Percentiles rank a stretch among this genome's conserved stretches.
Conservation (phyloP, 345 rosid genomes). For the Melaleuca alternifolia region DNA sequence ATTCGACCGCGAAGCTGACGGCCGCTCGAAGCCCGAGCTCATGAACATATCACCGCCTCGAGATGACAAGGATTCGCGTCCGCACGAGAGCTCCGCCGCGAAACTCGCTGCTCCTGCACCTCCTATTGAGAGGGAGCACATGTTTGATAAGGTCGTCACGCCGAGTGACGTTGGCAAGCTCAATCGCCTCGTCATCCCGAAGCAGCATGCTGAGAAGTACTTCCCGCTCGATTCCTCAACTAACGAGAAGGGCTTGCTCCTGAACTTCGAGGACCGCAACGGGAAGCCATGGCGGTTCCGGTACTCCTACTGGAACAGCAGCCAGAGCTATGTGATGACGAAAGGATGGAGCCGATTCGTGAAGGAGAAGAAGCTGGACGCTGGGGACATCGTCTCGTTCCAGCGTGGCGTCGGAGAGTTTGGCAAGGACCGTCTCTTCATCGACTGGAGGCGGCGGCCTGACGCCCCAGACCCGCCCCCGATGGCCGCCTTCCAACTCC, state of each 20-base stretch:
- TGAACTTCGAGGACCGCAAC: conserved; percentile 74
- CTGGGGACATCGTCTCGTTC: conserved; percentile 88
- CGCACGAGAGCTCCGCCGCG: neutral
- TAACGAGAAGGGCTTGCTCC: conserved; percentile 68
- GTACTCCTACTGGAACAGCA: conserved; percentile 93
- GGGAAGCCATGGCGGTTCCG: conserved; percentile 84
- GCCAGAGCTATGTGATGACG: conserved; percentile 97
- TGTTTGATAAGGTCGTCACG: conserved; percentile 53
- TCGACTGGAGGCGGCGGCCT: conserved; percentile 77
- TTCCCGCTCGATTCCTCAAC: conserved; percentile 70
- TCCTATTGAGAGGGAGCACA: conserved; percentile 32
- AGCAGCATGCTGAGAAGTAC: conserved; percentile 71
- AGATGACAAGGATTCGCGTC: neutral
- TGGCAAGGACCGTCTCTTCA: conserved; percentile 52
- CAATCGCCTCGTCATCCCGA: conserved; percentile 51
- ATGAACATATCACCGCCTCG: neutral
- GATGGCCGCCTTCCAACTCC: neutral
- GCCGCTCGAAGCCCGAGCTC: conserved; percentile 1
- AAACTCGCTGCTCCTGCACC: conserved; percentile 2
- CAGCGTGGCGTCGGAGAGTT: conserved; percentile 59
- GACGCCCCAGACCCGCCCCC: conserved; percentile 16
- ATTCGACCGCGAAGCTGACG: conserved; percentile 11
- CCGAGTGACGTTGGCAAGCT: conserved; percentile 68
- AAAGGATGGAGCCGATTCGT: conserved; percentile 98
- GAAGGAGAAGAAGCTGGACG: conserved; percentile 87